Evolutionary conservation across 345 rosid genomes (phyloP).

Genomic region (Ricinus communis): DNA sequence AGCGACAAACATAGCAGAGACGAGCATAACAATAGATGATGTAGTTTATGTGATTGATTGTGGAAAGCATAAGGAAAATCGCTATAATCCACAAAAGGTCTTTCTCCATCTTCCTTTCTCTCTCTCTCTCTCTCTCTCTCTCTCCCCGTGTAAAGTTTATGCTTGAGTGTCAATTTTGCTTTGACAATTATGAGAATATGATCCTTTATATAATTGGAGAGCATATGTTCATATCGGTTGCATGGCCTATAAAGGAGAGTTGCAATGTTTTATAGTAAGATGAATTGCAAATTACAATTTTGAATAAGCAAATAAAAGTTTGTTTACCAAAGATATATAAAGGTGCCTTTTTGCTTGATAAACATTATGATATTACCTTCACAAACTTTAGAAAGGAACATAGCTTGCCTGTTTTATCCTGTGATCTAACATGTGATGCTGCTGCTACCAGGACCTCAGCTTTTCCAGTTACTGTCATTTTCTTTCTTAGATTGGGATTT

Average conservation of each 20-base stretch:
- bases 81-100: slow-evolving; percentile 91
- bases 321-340: too few species aligned
- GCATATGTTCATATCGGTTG: background rate
- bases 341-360: background rate
- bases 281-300: too few species aligned
- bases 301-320: too few species aligned
- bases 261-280: background rate
- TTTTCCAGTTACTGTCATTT: background rate
- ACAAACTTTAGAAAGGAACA: background rate
- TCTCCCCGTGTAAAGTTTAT: background rate
- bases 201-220: background rate
- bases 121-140: background rate
- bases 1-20: slow-evolving; percentile 92
- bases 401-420: too few species aligned
- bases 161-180: background rate
- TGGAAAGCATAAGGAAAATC: slow-evolving; percentile 93
- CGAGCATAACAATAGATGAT: slow-evolving; percentile 92
- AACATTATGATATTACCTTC: background rate
- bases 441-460: background rate
- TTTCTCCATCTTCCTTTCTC: slow-evolving; percentile 14
- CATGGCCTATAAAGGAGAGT: background rate
- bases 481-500: background rate
- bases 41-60: slow-evolving; percentile 89
- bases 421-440: background rate
- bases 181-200: background rate